Evolutionary conservation across 306 rosid species (phyloP), one percentile per base, ranked within the genome.

Genomic region (Rosa chinensis): DNA sequence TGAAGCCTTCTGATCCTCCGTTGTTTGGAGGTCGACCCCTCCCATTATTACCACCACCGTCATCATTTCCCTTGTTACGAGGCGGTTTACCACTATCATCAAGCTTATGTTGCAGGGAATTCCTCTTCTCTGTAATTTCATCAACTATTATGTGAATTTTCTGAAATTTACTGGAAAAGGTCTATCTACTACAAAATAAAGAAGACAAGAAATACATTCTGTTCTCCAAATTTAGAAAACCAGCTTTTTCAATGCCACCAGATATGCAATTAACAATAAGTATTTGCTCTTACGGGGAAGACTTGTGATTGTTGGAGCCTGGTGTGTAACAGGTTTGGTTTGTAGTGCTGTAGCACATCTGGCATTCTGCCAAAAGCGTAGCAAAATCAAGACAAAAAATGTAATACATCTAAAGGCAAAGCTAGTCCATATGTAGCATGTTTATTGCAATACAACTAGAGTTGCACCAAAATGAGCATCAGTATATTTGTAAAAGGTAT

Each of bases 241-340:
- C 6, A 39, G 9, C 9, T 40, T 37, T 14, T 52, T 25, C 21
- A 10, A 23, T 21, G 63, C 59, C 42, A 21, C 28, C 3, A 23
- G 12, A 32, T 12, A 55, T n/a, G 55, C 28, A 35, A 58, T 10
- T 7, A 47, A 75, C 23, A 25, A n/a, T n/a, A 69, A 8, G 43
- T 53, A 50, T 37, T 71, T 45, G 77, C 77, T 74, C 64, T 89
- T 89, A 94, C 97, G 92, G 43, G 97, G 96, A 84, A 93, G 17
- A 78, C 88, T 92, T 77, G 98, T 95, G 25, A 95, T 93, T 69
- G 99, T 95, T 32, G 99, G 99, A 79, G 99, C 92, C 80, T 95
- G 78, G 48, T 91, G 93, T 8, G 90, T 84, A 72, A 95, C 89
- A 5, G 98, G 93, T 77, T 91, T 94, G 40, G 98, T 93, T 88